phyloP scores from a whole-genome alignment of 306 rosid species.

The Fragaria iinumae region DNA sequence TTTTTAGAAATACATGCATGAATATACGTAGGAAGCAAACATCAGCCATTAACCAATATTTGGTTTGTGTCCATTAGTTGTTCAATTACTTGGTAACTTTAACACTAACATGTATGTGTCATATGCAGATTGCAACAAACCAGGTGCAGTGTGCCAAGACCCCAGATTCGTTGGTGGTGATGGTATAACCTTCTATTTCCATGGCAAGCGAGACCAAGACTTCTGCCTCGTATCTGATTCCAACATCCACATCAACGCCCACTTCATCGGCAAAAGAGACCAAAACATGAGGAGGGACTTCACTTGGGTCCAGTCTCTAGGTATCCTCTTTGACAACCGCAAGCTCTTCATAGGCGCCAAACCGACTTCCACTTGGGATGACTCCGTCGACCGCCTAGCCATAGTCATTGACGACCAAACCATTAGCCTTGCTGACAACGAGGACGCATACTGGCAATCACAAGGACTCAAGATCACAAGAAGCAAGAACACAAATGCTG shows the following conservation, averaged over 20 bases:
- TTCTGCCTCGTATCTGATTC: conserved; percentile 36
- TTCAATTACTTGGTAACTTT: no score
- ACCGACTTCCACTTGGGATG: conserved; percentile 24
- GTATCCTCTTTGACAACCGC: conserved; percentile 31
- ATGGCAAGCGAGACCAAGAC: conserved; percentile 30
- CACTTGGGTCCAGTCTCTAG: conserved; percentile 49
- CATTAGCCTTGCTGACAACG: conserved; percentile 11
- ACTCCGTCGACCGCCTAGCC: conserved; percentile 24
- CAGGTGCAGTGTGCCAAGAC: conserved; percentile 40
- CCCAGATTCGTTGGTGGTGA: conserved; percentile 63
- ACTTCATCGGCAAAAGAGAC: conserved; percentile 30
- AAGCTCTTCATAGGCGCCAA: conserved; percentile 29
- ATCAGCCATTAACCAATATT: no score
- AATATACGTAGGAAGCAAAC: no score
- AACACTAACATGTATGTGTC: no score
- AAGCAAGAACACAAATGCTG: neutral
- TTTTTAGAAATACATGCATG: no score
- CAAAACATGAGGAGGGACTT: conserved; percentile 47
- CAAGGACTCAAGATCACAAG: conserved; percentile 7
- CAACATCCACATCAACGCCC: conserved; percentile 40
- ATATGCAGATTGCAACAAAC: conserved; percentile 29
- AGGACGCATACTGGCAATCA: conserved; percentile 20
- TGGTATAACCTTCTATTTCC: conserved; percentile 56
- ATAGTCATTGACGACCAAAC: conserved; percentile 16
- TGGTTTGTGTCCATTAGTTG: no score